Base-by-base conservation (phyloP, 495 filamentous ascomycete species). In the Penicillium malachiteum region DNA sequence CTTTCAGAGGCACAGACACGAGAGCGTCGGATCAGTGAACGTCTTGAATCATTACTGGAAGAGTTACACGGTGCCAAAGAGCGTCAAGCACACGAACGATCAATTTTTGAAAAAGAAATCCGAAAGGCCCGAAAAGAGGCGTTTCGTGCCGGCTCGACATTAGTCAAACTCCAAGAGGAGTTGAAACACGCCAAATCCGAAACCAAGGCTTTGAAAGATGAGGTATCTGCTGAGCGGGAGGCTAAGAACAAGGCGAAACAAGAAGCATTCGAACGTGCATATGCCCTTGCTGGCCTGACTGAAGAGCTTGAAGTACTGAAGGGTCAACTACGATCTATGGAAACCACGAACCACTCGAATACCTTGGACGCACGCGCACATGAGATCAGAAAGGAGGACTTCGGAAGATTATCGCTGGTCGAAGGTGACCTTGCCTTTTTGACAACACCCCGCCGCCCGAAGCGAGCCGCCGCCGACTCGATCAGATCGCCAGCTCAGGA, bases 91-190 rank as follows among this genome's bases (percentile, higher is more conserved):
- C 85, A 91, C 64, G 86, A 89, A 52, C 79, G 87, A 66, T 66
- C 83, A 18, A 71, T 91, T 26, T 93, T 88, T 75, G 90, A 95
- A 70, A 95, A 94, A 62, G 91, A 95, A 66, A 85, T 93, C 35
- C 76, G 88, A 43, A 84, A 87, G 45, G 83, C 87, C n/a, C 78
- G 88, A 32, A 95, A 93, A 69, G 90, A 94, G 61, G 86, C 87
- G 0, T 95, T 91, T 75, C 93, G 90, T 47, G 83, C 87, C 4
- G 89, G 90, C 11, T 92, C 89, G 12, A 73, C 77, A 3, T 64
- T 90, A 12, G 86, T 94, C 17, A 91, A 95, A 62, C 60, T 86
- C 11, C 91, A 95, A 65, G 90, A 95, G 57, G 90, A 96, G 62
- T 71, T 93, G 52, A 92, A 93, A 62, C 71, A 86, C 5, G 71